These are phyloP conservation scores for Pythium monospermum DNA, from an alignment of 352 stramenopile species.

Conservation along the genomic window DNA sequence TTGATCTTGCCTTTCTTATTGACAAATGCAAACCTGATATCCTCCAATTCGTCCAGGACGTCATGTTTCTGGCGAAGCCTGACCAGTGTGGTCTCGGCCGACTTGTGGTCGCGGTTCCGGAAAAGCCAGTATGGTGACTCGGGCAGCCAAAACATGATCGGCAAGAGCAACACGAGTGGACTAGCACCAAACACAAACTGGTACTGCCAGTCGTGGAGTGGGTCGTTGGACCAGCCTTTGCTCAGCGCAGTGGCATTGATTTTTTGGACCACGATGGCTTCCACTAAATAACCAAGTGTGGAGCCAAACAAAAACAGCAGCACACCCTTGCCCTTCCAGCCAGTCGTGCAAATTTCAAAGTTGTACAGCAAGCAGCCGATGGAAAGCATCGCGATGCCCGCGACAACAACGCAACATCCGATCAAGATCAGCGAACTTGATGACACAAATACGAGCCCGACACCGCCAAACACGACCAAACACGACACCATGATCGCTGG, in stretches of 20 bases:
- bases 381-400: conserved; percentile 74
- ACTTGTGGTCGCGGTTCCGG: conserved; percentile 61
- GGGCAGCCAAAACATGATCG: conserved; percentile 53
- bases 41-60: conserved; percentile 67
- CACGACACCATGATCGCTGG: conserved; percentile 58
- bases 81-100: conserved; percentile 54
- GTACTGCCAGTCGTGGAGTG: conserved; percentile 70
- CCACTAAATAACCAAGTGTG: conserved; percentile 70
- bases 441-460: conserved; percentile 60
- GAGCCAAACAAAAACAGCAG: conserved; percentile 76
- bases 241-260: conserved; percentile 70
- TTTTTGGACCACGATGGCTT: conserved; percentile 61
- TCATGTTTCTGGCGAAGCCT: conserved; percentile 80
- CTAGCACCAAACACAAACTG: conserved; percentile 78
- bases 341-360: conserved; percentile 84
- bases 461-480: conserved; percentile 53
- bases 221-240: conserved; percentile 58
- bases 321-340: conserved; percentile 84
- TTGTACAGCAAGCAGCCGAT: conserved; percentile 78
- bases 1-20: conserved; percentile 61
- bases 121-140: conserved; percentile 81
- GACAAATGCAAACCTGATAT: conserved; percentile 62
- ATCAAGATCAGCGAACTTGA: conserved; percentile 67
- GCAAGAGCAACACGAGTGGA: conserved; percentile 57
- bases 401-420: conserved; percentile 58